phyloP scores from a whole-genome alignment of 176 grass and related monocot species.

The Oryza brachyantha region DNA sequence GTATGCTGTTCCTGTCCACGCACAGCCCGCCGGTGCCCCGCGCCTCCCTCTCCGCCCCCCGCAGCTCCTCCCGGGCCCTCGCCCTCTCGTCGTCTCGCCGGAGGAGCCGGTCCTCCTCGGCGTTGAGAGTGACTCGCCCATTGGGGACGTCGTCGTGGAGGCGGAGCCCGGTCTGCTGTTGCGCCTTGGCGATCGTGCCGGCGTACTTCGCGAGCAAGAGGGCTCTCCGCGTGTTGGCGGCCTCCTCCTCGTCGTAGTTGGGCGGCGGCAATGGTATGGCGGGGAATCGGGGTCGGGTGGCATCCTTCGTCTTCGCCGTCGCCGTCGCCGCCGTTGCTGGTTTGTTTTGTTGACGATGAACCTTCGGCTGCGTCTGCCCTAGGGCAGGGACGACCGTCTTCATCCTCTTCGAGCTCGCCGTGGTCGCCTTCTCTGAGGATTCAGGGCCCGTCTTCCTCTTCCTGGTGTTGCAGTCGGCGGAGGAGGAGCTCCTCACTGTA shows the following conservation, averaged over 20 bases:
- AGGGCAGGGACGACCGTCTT: background rate
- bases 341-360: background rate
- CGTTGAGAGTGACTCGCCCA: background rate
- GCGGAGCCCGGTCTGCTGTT: background rate
- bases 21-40: background rate
- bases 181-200: constrained; percentile 21
- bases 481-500: background rate
- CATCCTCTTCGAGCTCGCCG: background rate
- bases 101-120: background rate
- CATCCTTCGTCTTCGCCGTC: background rate
- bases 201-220: background rate
- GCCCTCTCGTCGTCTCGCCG: background rate
- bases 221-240: background rate
- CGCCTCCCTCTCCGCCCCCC: background rate
- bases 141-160: background rate
- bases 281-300: background rate
- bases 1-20: background rate
- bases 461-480: background rate
- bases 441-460: background rate
- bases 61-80: background rate
- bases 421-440: background rate
- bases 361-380: no score
- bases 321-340: background rate
- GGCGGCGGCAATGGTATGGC: background rate
- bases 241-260: background rate